phyloP scores from a whole-genome alignment of 2,329 filamentous ascomycete species.

The Aspergillus flavus region DNA sequence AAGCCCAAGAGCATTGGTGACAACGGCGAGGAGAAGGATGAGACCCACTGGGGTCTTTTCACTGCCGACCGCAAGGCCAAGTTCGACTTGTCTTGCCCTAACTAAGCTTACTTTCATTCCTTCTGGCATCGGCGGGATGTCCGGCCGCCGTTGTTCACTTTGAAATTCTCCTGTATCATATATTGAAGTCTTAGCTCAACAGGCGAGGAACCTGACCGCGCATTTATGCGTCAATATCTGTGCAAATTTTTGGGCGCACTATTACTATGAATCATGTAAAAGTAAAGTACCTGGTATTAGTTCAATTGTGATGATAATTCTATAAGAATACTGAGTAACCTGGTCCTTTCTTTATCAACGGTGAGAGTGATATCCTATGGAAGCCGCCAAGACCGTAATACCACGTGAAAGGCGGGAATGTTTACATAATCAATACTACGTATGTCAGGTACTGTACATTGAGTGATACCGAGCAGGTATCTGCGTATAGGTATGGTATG shows the following conservation, averaged over 20 bases:
- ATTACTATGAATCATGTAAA: background rate
- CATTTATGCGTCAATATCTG: background rate
- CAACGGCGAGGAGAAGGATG: constrained; percentile 62
- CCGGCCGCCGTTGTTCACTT: background rate
- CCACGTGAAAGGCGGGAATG: background rate
- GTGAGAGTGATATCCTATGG: background rate
- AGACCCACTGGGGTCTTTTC: constrained; percentile 72
- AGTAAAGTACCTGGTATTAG: background rate
- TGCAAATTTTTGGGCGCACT: background rate
- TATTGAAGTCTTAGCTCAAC: background rate
- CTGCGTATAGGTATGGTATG: constrained; percentile 7
- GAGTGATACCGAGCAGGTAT: background rate
- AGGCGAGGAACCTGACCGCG: background rate
- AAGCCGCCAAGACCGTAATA: background rate
- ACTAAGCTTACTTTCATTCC: constrained; percentile 14
- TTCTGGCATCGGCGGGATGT: background rate
- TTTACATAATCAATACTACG: background rate
- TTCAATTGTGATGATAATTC: background rate
- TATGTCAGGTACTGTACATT: background rate
- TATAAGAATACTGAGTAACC: background rate
- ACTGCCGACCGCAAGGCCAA: constrained; percentile 61
- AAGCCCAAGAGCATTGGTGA: constrained; percentile 67
- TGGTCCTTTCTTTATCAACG: background rate
- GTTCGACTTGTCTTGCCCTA: constrained; percentile 54
- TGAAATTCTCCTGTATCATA: constrained; percentile 18